These are phyloP conservation scores for Aspergillus incahuasiensis DNA, from an alignment of 495 filamentous ascomycete species.

Conservation along the genomic window DNA sequence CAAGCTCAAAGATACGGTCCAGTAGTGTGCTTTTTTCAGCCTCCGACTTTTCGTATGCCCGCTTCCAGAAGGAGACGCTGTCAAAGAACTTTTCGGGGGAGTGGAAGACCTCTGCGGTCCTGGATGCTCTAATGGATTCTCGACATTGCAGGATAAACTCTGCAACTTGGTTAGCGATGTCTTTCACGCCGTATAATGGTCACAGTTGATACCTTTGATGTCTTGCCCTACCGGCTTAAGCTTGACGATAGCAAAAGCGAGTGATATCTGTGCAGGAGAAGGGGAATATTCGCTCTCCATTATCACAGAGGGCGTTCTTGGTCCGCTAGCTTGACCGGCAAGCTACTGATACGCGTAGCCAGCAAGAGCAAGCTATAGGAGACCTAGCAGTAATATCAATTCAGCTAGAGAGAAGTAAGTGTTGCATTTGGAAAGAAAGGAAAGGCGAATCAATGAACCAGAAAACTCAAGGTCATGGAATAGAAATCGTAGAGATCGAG, in stretches of 20 bases:
- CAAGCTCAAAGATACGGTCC: constrained; percentile 38
- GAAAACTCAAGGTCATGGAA: too few species aligned
- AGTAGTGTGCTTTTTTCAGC: constrained; percentile 40
- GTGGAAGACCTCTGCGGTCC: constrained; percentile 8
- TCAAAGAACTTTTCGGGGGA: constrained; percentile 38
- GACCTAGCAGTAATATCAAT: too few species aligned
- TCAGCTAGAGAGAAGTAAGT: too few species aligned
- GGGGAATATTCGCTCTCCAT: constrained; percentile 18
- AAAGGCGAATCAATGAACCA: too few species aligned
- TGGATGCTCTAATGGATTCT: constrained; percentile 28
- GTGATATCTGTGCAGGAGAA: constrained; percentile 35
- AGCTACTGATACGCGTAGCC: not conserved
- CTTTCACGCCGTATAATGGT: not conserved
- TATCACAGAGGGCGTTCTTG: not conserved
- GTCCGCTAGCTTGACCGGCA: not conserved
- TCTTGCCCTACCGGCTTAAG: constrained; percentile 32
- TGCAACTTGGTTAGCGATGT: constrained; percentile 11
- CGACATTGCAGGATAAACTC: constrained; percentile 40
- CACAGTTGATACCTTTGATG: constrained; percentile 32
- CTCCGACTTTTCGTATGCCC: constrained; percentile 43
- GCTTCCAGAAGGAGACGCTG: constrained; percentile 47
- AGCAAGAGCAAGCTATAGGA: too few species aligned
- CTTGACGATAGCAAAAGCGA: constrained; percentile 46
- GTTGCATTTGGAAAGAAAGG: too few species aligned
- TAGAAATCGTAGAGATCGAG: too few species aligned